Conservation (phyloP, 768 basidiomycete species). For the Suillus subaureus region DNA sequence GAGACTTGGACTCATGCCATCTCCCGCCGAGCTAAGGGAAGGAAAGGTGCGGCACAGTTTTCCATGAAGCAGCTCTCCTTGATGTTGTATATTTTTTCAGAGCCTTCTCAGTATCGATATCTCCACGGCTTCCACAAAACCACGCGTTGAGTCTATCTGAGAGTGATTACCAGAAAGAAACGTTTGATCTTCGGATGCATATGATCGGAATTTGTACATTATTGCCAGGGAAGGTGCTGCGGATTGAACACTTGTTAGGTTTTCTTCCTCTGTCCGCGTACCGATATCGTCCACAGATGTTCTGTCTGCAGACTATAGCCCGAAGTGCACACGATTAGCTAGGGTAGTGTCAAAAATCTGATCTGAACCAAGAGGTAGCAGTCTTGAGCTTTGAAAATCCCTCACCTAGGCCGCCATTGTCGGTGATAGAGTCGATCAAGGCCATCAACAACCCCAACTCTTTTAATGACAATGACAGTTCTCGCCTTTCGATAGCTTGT, state of each 20-base stretch:
- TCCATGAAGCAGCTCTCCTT: background rate
- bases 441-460: background rate
- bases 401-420: background rate
- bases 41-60: slow-evolving; percentile 59
- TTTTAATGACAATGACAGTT: background rate
- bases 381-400: background rate
- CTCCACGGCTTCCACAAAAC: slow-evolving; percentile 12
- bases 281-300: background rate
- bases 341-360: background rate
- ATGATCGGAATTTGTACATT: background rate
- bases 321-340: background rate
- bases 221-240: background rate
- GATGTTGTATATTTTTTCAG: slow-evolving; percentile 16
- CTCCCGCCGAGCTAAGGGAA: slow-evolving; percentile 65
- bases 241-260: background rate
- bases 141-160: slow-evolving; percentile 3
- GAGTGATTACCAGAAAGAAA: background rate
- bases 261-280: background rate
- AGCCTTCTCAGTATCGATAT: slow-evolving; percentile 34
- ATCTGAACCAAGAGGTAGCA: background rate
- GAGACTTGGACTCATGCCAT: slow-evolving; percentile 79
- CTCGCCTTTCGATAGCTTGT: background rate
- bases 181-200: background rate
- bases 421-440: background rate
- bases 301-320: background rate